These are phyloP conservation scores for Sphaerulina vaccinii DNA, from an alignment of 2,329 filamentous ascomycete species.

Conservation along the genomic window DNA sequence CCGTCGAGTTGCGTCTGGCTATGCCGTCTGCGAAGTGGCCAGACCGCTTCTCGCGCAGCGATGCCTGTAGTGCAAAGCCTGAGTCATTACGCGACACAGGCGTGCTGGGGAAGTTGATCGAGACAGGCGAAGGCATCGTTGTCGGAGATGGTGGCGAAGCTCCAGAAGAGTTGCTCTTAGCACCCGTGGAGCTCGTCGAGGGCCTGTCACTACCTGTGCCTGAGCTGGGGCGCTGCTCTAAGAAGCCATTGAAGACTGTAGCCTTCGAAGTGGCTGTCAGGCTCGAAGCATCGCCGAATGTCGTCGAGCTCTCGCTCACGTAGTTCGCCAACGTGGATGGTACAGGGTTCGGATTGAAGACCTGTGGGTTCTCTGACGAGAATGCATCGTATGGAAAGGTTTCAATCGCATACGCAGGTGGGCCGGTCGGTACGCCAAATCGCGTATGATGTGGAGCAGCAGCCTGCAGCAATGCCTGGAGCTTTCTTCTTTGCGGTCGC, in stretches of 20 bases:
- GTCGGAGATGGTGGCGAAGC: conserved; percentile 58
- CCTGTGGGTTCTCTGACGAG: conserved; percentile 76
- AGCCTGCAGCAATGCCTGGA: conserved; percentile 81
- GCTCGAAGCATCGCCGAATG: conserved; percentile 66
- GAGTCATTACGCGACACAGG: conserved; percentile 89
- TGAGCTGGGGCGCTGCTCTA: conserved; percentile 68
- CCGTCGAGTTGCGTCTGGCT: conserved; percentile 85
- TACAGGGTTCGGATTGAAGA: conserved; percentile 72
- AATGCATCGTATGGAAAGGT: conserved; percentile 89
- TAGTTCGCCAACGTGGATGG: conserved; percentile 77
- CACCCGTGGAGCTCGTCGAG: conserved; percentile 61
- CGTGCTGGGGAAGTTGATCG: conserved; percentile 73
- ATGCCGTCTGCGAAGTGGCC: conserved; percentile 68
- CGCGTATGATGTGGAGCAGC: conserved; percentile 87
- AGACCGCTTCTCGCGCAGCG: conserved; percentile 88
- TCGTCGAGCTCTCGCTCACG: conserved; percentile 83
- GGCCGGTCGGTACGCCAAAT: conserved; percentile 82
- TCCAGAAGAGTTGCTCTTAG: conserved; percentile 35
- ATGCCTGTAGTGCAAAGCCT: conserved; percentile 80
- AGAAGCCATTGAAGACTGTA: conserved; percentile 87
- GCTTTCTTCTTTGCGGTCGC: conserved; percentile 83
- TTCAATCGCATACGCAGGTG: conserved; percentile 89
- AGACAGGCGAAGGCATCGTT: conserved; percentile 78
- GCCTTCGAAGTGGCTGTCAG: conserved; percentile 54
- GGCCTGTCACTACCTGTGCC: conserved; percentile 68